Conservation (phyloP, 208 protist genomes). For the Angomonas deanei region DNA sequence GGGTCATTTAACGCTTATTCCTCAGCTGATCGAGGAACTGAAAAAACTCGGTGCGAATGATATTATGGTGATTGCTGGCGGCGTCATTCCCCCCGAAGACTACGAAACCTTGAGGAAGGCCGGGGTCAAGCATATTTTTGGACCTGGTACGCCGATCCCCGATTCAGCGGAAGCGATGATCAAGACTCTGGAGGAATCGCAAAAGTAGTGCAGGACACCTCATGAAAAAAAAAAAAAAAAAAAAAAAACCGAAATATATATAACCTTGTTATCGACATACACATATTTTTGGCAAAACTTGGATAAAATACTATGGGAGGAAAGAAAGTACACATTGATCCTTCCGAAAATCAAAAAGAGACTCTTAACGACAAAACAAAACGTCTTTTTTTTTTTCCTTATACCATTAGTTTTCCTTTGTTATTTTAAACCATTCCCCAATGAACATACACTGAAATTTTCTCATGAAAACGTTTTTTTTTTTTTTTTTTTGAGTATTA, state of each 20-base stretch:
- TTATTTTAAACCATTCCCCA: not conserved
- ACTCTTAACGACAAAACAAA: not conserved
- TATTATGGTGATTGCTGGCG: slow-evolving; percentile 76
- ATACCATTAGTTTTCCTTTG: not conserved
- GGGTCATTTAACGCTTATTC: slow-evolving; percentile 90
- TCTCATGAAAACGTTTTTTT: too few species aligned
- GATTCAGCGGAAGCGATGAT: slow-evolving; percentile 45
- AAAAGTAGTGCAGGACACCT: slow-evolving; percentile 22
- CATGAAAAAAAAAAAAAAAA: slow-evolving; percentile 11
- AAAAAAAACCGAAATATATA: not conserved
- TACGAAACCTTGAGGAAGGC: slow-evolving; percentile 92
- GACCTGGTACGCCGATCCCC: slow-evolving; percentile 77
- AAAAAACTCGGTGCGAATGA: slow-evolving; percentile 54
- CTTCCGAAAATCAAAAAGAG: too few species aligned
- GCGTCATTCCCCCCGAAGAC: slow-evolving; percentile 87
- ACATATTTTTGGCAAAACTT: too few species aligned
- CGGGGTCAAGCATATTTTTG: slow-evolving; percentile 92
- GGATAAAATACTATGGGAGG: too few species aligned
- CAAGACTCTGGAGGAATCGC: slow-evolving; percentile 28
- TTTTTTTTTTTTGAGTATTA: slow-evolving; percentile 7
- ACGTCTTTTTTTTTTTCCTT: slow-evolving; percentile 16
- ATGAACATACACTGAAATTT: too few species aligned
- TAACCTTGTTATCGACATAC: too few species aligned
- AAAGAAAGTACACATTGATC: too few species aligned
- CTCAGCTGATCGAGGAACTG: slow-evolving; percentile 86